A percentile compares a stretch with the other conserved stretches of the same genome.
Evolutionary conservation across 768 basidiomycete genomes (phyloP).

Genomic region (Trametes punicea): DNA sequence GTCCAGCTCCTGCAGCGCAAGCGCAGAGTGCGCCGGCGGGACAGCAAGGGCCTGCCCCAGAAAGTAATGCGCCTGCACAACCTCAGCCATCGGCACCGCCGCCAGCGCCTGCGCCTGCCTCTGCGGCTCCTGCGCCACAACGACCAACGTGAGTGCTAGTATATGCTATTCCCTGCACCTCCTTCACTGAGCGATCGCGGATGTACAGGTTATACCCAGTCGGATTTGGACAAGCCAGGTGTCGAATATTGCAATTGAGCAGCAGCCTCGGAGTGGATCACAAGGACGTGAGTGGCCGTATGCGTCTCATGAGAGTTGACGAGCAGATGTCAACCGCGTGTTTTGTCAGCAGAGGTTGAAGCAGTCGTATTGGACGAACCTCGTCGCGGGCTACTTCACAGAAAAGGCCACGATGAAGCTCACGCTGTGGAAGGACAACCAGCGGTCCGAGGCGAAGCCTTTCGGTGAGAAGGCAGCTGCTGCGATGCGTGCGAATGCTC

Average conservation of each 20-base stretch:
- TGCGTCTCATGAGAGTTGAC: background rate
- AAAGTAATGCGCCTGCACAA: background rate
- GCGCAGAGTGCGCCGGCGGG: background rate
- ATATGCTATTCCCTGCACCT: background rate
- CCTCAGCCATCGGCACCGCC: background rate
- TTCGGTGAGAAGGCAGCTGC: conserved; percentile 56
- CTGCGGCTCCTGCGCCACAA: background rate
- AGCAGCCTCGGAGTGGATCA: conserved; percentile 56
- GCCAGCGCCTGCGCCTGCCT: conserved; percentile 1
- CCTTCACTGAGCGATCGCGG: background rate
- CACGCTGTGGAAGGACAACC: conserved; percentile 86
- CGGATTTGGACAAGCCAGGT: conserved; percentile 60
- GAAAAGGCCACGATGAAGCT: conserved; percentile 71
- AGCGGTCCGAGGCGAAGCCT: conserved; percentile 73
- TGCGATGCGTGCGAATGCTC: background rate
- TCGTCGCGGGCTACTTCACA: conserved; percentile 70
- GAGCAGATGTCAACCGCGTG: background rate
- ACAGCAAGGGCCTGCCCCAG: background rate
- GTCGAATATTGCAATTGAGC: conserved; percentile 68
- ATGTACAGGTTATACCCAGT: conserved; percentile 33
- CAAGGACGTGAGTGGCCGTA: conserved; percentile 37
- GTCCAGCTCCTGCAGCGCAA: conserved; percentile 1
- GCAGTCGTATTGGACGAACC: conserved; percentile 61
- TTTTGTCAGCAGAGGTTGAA: conserved; percentile 48
- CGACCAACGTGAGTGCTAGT: background rate